These are phyloP conservation scores for Plantago coronopus DNA, from an alignment of 305 asterid species.

Conservation along the genomic window DNA sequence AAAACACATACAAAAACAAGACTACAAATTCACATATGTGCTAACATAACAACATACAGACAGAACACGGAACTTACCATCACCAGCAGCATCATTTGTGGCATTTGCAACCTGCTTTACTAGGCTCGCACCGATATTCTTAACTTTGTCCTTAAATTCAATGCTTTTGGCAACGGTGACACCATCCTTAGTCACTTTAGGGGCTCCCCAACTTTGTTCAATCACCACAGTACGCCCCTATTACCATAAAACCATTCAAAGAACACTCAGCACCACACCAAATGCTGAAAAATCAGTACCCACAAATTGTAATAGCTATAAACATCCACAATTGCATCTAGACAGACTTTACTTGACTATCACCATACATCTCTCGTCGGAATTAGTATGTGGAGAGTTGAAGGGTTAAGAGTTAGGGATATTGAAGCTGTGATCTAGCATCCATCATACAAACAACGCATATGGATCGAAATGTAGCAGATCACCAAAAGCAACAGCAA, in stretches of 20 bases:
- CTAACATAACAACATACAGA: no score
- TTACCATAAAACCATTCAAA: constrained; percentile 9
- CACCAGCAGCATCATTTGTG: constrained; percentile 67
- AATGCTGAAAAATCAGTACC: neutral
- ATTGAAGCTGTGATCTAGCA: no score
- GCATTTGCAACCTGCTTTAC: constrained; percentile 76
- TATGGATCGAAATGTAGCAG: neutral
- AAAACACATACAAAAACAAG: no score
- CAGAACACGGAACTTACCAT: constrained; percentile 36
- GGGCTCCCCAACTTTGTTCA: constrained; percentile 74
- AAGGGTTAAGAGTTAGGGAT: no score
- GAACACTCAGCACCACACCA: neutral
- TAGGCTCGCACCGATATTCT: constrained; percentile 66
- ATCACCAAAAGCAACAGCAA: neutral
- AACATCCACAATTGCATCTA: neutral
- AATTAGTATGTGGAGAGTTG: no score
- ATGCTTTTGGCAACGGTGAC: constrained; percentile 62
- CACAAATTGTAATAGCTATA: no score
- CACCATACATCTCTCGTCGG: no score
- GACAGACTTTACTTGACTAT: no score
- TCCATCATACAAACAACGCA: no score
- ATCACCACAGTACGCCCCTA: constrained; percentile 64
- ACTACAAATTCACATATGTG: neutral
- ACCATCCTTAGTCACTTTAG: constrained; percentile 72
- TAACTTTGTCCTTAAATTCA: constrained; percentile 51